Percentiles rank a stretch among this genome's conserved stretches.
Conservation (phyloP, 2,329 filamentous ascomycete genomes). For the Aspergillus luchuensis region DNA sequence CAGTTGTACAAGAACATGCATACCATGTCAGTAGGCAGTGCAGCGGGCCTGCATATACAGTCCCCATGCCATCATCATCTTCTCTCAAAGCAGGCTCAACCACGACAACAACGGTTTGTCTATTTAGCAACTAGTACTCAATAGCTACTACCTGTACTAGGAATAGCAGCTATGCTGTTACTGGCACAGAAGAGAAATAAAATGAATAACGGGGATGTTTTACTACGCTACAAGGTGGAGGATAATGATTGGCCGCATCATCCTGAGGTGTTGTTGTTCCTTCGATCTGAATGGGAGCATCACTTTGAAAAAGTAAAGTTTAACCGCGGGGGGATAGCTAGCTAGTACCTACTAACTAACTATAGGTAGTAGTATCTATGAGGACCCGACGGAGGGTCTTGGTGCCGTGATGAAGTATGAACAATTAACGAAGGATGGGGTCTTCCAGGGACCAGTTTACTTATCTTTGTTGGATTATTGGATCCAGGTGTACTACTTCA, state of each 20-base stretch:
- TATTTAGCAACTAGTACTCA: no score
- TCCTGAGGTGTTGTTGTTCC: conserved; percentile 1
- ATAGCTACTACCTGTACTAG: background rate
- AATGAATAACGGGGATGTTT: background rate
- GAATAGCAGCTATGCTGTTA: background rate
- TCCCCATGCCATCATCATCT: background rate
- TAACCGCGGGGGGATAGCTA: background rate
- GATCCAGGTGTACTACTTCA: conserved; percentile 6
- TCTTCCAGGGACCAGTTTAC: background rate
- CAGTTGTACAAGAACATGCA: background rate
- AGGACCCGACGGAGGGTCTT: background rate
- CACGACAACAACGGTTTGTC: background rate
- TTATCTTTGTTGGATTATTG: conserved; percentile 6
- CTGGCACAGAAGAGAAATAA: background rate
- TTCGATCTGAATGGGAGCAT: conserved; percentile 7
- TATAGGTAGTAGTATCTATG: background rate
- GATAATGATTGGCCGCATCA: conserved; percentile 6
- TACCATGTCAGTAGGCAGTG: background rate
- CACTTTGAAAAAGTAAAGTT: conserved; percentile 6
- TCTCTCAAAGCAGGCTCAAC: background rate
- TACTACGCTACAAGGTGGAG: background rate
- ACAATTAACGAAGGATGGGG: background rate
- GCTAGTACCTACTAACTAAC: no score
- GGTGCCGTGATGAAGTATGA: background rate
- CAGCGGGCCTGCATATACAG: background rate